phyloP scores from a whole-genome alignment of 176 grass and related monocot genomes.

The Puccinellia tenuiflora region DNA sequence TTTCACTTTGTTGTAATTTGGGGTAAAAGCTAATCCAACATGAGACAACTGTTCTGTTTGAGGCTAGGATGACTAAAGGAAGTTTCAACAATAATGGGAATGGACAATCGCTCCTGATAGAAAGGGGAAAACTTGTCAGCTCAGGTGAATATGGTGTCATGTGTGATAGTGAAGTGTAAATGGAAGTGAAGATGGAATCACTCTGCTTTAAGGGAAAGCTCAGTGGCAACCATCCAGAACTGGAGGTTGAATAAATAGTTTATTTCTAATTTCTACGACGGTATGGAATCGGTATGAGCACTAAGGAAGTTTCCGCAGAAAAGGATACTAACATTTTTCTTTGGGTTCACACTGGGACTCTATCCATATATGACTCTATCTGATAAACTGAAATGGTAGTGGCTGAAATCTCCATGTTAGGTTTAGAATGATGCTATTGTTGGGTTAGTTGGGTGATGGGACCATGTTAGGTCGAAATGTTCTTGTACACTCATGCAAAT shows the following conservation, averaged over 20 bases:
- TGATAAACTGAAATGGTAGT: neutral
- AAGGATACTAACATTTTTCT: neutral
- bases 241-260: neutral
- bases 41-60: neutral
- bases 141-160: constrained; percentile 14
- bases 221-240: constrained; percentile 2
- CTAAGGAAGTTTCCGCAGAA: neutral
- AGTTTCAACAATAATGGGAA: neutral
- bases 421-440: constrained; percentile 2
- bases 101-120: neutral
- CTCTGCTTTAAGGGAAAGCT: constrained; percentile 8
- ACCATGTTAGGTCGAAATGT: neutral
- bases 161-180: neutral
- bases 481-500: neutral
- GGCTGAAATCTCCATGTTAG: neutral
- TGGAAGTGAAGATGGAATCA: constrained; percentile 13
- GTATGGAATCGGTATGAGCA: neutral
- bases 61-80: neutral
- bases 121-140: neutral
- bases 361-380: neutral
- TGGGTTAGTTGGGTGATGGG: constrained; percentile 1
- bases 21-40: constrained; percentile 10
- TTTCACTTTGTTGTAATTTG: constrained; percentile 1
- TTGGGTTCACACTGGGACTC: neutral
- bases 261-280: neutral